Percentiles rank a stretch among this genome's conserved stretches.
Evolutionary conservation across 2,329 filamentous ascomycete species (phyloP).

Genomic region (Colletotrichum abscissum): DNA sequence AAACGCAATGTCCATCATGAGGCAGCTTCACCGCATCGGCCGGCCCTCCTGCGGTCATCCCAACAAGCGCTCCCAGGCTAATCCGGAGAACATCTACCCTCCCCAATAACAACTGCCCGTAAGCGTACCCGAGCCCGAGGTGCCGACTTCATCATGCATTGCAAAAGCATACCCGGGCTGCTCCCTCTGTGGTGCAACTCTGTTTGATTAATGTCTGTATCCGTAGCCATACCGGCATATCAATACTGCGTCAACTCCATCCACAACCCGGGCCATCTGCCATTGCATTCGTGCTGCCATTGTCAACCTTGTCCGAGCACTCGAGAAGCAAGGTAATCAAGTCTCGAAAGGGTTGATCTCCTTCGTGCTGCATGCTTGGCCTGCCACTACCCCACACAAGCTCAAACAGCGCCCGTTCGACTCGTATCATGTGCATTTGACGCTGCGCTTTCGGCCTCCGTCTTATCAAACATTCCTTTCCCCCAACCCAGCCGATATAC

Average conservation of each 20-base stretch:
- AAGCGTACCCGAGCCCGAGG: neutral
- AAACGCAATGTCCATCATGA: neutral
- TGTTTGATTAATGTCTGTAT: constrained; percentile 9
- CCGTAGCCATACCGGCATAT: constrained; percentile 18
- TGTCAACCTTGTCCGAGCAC: neutral
- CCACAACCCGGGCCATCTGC: neutral
- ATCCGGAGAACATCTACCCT: constrained; percentile 1
- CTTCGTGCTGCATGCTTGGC: neutral
- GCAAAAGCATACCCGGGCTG: neutral
- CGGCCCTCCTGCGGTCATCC: constrained; percentile 12
- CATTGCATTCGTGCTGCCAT: neutral
- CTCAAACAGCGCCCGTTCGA: constrained; percentile 18
- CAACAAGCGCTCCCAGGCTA: constrained; percentile 6
- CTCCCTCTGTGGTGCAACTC: constrained; percentile 21
- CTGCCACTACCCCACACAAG: constrained; percentile 19
- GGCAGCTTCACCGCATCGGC: constrained; percentile 19
- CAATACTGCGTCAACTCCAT: constrained; percentile 10
- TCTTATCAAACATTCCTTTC: constrained; percentile 23
- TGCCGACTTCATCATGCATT: constrained; percentile 15
- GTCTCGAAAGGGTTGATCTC: neutral
- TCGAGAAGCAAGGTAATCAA: neutral
- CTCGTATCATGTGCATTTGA: constrained; percentile 21
- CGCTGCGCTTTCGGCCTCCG: constrained; percentile 30
- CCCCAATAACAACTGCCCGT: too few species aligned
- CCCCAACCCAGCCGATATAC: constrained; percentile 34